Conservation (phyloP, 257 asterid species). For the Dorcoceras hygrometricum region DNA sequence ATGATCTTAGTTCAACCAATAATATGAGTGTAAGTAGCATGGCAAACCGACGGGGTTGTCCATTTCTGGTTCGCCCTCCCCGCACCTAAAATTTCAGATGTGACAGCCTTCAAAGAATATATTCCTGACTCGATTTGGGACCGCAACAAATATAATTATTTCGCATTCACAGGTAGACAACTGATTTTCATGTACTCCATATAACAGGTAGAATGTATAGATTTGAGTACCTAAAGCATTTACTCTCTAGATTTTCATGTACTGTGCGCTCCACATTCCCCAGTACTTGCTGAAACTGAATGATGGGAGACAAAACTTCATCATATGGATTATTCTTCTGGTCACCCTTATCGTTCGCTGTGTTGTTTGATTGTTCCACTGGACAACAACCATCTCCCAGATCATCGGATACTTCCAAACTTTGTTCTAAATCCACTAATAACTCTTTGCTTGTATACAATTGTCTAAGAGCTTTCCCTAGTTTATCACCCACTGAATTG, state of each 20-base stretch:
- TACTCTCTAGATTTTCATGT: constrained; percentile 36
- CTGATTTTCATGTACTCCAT: too few species aligned
- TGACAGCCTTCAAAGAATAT: too few species aligned
- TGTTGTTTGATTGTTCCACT: not conserved
- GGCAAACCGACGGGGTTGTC: too few species aligned
- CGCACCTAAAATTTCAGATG: too few species aligned
- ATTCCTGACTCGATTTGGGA: too few species aligned
- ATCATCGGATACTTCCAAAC: constrained; percentile 29
- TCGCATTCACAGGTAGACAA: too few species aligned
- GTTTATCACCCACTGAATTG: constrained; percentile 44
- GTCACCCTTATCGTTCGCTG: constrained; percentile 20
- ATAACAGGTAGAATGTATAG: too few species aligned
- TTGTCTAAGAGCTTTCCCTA: constrained; percentile 47
- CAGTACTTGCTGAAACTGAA: constrained; percentile 33
- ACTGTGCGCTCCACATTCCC: constrained; percentile 39
- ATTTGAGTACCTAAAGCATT: constrained; percentile 49
- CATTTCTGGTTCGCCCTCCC: too few species aligned
- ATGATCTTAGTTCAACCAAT: too few species aligned
- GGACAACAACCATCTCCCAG: constrained; percentile 16
- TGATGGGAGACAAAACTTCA: constrained; percentile 21
- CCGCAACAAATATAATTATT: too few species aligned
- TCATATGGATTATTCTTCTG: constrained; percentile 26
- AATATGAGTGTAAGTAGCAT: too few species aligned
- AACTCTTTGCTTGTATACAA: constrained; percentile 45
- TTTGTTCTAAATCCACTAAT: constrained; percentile 40